phyloP scores from a whole-genome alignment of 1,284 basidiomycete genomes.

The Sanghuangporus baumii region DNA sequence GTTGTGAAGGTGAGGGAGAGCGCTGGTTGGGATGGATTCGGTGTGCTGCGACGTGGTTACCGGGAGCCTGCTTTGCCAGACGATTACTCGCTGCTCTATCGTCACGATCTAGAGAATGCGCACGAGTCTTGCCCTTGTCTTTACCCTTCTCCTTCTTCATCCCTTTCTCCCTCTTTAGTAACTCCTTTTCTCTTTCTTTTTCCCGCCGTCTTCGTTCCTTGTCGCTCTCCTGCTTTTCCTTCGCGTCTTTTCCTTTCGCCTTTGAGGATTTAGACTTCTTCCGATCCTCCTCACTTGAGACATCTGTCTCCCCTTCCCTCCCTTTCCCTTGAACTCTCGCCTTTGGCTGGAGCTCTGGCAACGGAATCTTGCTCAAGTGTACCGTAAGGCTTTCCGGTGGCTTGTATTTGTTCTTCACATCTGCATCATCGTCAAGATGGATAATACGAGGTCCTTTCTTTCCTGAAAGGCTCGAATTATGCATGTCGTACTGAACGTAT shows the following conservation, averaged over 20 bases:
- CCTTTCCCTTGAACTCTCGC: conserved; percentile 8
- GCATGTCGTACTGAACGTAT: conserved; percentile 68
- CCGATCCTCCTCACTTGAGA: conserved; percentile 5
- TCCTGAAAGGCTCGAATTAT: conserved; percentile 23
- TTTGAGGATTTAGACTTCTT: not conserved
- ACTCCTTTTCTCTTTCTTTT: conserved; percentile 20
- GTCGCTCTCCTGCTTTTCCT: conserved; percentile 11
- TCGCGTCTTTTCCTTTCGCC: conserved; percentile 4
- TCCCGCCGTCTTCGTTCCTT: conserved; percentile 16
- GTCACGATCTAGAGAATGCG: conserved; percentile 16
- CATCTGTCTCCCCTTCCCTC: conserved; percentile 2
- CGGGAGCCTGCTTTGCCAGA: conserved; percentile 4
- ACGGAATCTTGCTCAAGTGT: conserved; percentile 76
- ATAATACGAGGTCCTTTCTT: conserved; percentile 60
- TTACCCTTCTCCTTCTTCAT: conserved; percentile 6
- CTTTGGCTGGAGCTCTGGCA: conserved; percentile 70
- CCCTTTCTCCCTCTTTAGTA: conserved; percentile 21
- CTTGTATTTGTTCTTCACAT: conserved; percentile 43
- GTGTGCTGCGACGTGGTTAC: conserved; percentile 21
- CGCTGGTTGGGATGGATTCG: conserved; percentile 33
- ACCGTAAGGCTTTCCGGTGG: conserved; percentile 63
- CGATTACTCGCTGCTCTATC: conserved; percentile 15
- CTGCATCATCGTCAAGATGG: conserved; percentile 52
- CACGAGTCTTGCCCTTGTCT: conserved; percentile 6
- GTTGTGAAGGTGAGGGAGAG: conserved; percentile 40